Evolutionary conservation across 352 stramenopile species (phyloP).

Genomic region (Phytophthora niederhauseri): DNA sequence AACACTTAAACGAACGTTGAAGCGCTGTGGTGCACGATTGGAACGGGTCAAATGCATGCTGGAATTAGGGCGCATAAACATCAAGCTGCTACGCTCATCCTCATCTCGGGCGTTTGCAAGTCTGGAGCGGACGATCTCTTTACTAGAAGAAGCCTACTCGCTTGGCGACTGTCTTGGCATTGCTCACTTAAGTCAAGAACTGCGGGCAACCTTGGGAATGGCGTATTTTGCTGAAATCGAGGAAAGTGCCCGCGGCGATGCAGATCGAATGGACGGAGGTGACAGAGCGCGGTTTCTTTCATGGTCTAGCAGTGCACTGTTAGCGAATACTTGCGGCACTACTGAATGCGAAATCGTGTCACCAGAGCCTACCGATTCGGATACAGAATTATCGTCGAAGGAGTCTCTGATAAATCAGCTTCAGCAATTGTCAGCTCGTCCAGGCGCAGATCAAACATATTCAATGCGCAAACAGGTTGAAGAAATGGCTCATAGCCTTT

Average conservation of each 20-base stretch:
- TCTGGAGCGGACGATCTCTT: conserved; percentile 28
- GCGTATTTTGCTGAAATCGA: conserved; percentile 55
- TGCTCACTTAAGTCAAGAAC: conserved; percentile 48
- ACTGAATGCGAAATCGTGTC: conserved; percentile 18
- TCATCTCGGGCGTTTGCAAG: conserved; percentile 47
- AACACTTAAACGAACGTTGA: conserved; percentile 49
- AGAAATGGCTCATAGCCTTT: conserved; percentile 23
- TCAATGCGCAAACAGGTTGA: conserved; percentile 15
- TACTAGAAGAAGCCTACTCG: conserved; percentile 54
- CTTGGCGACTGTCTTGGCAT: conserved; percentile 52
- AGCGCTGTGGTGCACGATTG: conserved; percentile 43
- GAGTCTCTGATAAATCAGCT: conserved; percentile 33
- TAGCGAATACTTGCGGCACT: conserved; percentile 41
- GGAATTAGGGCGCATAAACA: conserved; percentile 49
- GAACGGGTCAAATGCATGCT: conserved; percentile 59
- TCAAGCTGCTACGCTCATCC: conserved; percentile 45
- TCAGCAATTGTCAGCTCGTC: conserved; percentile 15
- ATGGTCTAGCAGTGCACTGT: conserved; percentile 44
- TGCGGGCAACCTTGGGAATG: conserved; percentile 50
- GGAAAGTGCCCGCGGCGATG: neutral
- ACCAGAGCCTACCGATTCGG: neutral
- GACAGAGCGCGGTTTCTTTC: conserved; percentile 28
- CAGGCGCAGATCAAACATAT: conserved; percentile 8
- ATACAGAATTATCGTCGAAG: conserved; percentile 13
- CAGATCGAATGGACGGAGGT: conserved; percentile 8